Conservation (phyloP, 2,329 filamentous ascomycete genomes). For the Westerdykella ornata region DNA sequence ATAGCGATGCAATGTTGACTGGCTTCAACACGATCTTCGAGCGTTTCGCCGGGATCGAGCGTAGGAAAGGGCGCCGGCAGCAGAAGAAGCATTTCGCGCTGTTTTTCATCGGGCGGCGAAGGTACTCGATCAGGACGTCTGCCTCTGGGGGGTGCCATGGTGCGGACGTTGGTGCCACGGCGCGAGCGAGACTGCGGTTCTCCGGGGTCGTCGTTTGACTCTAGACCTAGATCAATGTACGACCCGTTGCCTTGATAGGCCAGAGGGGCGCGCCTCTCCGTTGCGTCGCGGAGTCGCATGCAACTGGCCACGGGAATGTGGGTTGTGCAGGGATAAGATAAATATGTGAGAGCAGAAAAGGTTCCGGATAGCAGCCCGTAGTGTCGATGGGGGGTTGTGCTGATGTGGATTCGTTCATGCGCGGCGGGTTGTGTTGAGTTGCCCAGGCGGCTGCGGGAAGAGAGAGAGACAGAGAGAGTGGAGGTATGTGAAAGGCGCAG, state of each 20-base stretch:
- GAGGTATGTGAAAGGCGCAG: background rate
- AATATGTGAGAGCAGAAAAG: background rate
- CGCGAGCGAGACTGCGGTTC: no score
- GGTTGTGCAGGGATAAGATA: background rate
- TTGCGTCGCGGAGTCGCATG: constrained; percentile 1
- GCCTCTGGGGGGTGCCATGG: no score
- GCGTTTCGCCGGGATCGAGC: background rate
- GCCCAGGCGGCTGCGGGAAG: background rate
- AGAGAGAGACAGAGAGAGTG: no score
- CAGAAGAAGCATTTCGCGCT: background rate
- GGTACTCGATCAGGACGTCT: no score
- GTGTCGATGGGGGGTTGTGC: background rate
- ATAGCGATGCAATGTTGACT: background rate
- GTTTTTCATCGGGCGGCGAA: background rate
- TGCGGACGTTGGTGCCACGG: no score
- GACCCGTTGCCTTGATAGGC: background rate
- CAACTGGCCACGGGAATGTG: background rate
- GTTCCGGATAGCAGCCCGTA: background rate
- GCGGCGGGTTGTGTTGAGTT: no score
- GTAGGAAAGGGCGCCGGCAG: background rate
- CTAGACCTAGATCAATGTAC: background rate
- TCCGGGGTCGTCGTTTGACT: no score
- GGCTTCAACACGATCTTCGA: background rate
- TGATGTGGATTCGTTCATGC: no score
- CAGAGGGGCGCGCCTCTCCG: background rate